A percentile compares a stretch with the other conserved stretches of the same genome.
These are phyloP conservation scores for Apiosordaria backusii DNA, from an alignment of 495 filamentous ascomycete species.

Conservation along the genomic window DNA sequence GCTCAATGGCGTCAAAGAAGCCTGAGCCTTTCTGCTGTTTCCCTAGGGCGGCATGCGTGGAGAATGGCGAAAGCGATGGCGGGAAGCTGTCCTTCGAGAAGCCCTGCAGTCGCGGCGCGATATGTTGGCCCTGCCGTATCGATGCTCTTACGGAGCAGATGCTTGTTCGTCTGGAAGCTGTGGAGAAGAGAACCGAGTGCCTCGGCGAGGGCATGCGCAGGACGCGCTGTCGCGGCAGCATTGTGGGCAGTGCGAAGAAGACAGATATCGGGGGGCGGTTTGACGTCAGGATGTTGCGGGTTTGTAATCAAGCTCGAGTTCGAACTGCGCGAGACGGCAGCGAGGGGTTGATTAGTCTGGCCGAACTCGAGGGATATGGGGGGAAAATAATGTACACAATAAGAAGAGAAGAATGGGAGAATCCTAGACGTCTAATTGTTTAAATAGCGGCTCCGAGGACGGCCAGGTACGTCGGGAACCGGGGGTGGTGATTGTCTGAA, in stretches of 20 bases:
- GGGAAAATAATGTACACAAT: slow-evolving; percentile 2
- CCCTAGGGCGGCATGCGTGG: slow-evolving; percentile 33
- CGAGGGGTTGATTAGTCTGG: background rate
- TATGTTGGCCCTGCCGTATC: slow-evolving; percentile 14
- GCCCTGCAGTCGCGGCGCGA: slow-evolving; percentile 14
- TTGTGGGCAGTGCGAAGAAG: slow-evolving; percentile 16
- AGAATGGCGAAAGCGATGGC: slow-evolving; percentile 34
- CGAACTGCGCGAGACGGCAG: background rate
- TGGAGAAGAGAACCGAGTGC: slow-evolving; percentile 12
- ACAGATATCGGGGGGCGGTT: slow-evolving; percentile 1
- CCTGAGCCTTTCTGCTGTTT: slow-evolving; percentile 42
- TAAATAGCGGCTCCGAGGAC: slow-evolving; percentile 16
- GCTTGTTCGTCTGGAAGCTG: slow-evolving; percentile 19
- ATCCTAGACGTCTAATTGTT: slow-evolving; percentile 13
- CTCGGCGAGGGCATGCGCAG: slow-evolving; percentile 27
- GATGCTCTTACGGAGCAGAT: slow-evolving; percentile 19
- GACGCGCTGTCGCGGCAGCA: slow-evolving; percentile 36
- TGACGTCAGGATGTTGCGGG: slow-evolving; percentile 26
- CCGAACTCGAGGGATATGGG: background rate
- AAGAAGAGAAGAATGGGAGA: slow-evolving; percentile 2
- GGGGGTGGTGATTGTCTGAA: slow-evolving; percentile 28
- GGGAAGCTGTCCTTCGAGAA: slow-evolving; percentile 20
- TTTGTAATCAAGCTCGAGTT: slow-evolving; percentile 5
- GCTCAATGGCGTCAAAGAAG: slow-evolving; percentile 43
- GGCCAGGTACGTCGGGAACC: slow-evolving; percentile 18